A percentile compares a stretch with the other conserved stretches of the same genome.
Conservation (phyloP, 2,329 filamentous ascomycete genomes). For the Fusarium nygamai region DNA sequence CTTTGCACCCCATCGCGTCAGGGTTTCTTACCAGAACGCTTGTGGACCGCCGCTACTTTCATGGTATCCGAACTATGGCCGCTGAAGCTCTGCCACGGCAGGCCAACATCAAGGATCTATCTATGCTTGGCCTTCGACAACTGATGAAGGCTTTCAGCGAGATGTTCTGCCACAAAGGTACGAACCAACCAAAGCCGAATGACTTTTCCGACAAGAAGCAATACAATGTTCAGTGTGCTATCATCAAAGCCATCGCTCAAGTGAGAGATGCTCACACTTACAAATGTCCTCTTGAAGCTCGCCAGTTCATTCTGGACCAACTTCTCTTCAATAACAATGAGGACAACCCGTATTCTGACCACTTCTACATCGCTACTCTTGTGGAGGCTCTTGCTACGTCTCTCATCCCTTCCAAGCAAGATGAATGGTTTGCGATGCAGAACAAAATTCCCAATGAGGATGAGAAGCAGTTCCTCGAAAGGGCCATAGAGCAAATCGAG, state of each 20-base stretch:
- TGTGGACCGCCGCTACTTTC: slow-evolving; percentile 91
- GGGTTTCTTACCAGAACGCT: slow-evolving; percentile 90
- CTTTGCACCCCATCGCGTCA: slow-evolving; percentile 82
- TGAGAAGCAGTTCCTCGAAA: slow-evolving; percentile 60
- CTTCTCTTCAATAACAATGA: slow-evolving; percentile 95
- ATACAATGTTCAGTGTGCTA: slow-evolving; percentile 86
- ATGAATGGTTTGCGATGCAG: slow-evolving; percentile 56
- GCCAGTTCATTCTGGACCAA: slow-evolving; percentile 87
- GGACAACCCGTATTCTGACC: slow-evolving; percentile 88
- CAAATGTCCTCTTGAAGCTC: slow-evolving; percentile 80
- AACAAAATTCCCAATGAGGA: slow-evolving; percentile 58
- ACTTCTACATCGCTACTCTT: slow-evolving; percentile 85
- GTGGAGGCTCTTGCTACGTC: slow-evolving; percentile 71
- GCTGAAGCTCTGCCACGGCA: slow-evolving; percentile 81
- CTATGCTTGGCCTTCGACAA: slow-evolving; percentile 84
- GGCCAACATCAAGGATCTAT: slow-evolving; percentile 70
- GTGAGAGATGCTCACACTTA: slow-evolving; percentile 77
- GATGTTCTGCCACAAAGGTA: slow-evolving; percentile 84
- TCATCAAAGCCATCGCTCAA: slow-evolving; percentile 81
- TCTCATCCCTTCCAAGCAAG: slow-evolving; percentile 61
- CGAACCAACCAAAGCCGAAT: slow-evolving; percentile 84
- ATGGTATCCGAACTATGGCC: slow-evolving; percentile 89
- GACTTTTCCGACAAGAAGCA: slow-evolving; percentile 88
- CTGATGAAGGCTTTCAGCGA: slow-evolving; percentile 87
- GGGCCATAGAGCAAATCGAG: slow-evolving; percentile 71